A percentile compares a stretch with the other conserved stretches of the same genome.
These are phyloP conservation scores for Tillandsia leiboldiana DNA, from an alignment of 176 grass and related monocot genomes.

Conservation along the genomic window DNA sequence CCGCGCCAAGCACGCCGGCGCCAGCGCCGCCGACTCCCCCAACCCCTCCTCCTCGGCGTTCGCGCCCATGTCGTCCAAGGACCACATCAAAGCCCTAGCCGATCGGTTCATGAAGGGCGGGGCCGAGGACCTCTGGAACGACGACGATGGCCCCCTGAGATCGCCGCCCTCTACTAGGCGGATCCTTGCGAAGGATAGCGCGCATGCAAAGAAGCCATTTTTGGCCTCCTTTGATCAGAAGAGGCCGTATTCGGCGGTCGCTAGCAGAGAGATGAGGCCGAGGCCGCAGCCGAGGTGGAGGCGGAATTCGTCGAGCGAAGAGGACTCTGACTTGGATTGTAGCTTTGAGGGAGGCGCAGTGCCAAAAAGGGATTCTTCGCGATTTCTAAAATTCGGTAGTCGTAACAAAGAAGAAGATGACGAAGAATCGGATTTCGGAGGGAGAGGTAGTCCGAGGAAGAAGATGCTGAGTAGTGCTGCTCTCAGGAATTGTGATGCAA, in stretches of 20 bases:
- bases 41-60: neutral
- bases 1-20: slow-evolving; percentile 27
- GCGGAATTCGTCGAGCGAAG: slow-evolving; percentile 36
- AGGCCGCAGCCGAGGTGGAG: slow-evolving; percentile 27
- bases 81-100: slow-evolving; percentile 55
- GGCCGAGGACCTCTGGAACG: slow-evolving; percentile 89
- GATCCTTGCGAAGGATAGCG: too few species aligned
- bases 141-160: slow-evolving; percentile 63
- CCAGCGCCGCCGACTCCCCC: slow-evolving; percentile 12
- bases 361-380: slow-evolving; percentile 10
- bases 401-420: slow-evolving; percentile 28
- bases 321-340: neutral
- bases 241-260: slow-evolving; percentile 23
- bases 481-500: slow-evolving; percentile 55
- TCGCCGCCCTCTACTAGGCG: neutral
- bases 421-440: slow-evolving; percentile 12
- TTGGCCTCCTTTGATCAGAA: slow-evolving; percentile 19
- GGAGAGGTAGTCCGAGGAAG: slow-evolving; percentile 26
- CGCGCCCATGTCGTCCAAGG: slow-evolving; percentile 38
- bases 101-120: slow-evolving; percentile 55
- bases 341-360: neutral
- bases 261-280: slow-evolving; percentile 7
- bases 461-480: slow-evolving; percentile 61
- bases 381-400: slow-evolving; percentile 27
- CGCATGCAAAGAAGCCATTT: slow-evolving; percentile 1